Evolutionary conservation across 345 rosid species (phyloP), one percentile per base, ranked within the genome.

Genomic region (Draba incana): DNA sequence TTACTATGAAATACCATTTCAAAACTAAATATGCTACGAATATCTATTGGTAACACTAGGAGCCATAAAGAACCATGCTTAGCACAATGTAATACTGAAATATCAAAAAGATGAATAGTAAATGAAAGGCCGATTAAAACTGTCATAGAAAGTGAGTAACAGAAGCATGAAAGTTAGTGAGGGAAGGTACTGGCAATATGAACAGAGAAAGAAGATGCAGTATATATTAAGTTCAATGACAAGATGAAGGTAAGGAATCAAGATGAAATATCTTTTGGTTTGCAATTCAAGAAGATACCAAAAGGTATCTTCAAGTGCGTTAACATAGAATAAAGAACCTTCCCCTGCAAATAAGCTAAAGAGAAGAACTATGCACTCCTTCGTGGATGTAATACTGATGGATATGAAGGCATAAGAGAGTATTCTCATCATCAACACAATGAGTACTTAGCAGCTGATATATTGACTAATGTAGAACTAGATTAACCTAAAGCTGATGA

Each of bases 331-430:
- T 43, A 39, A 33, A 62, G 35, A 62, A 41, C 25, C 8, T 30
- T 47, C 10, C 69, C 75, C 79, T 69, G 75, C 75, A 69, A 24
- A 48, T 43, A 62, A 33, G 75, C 23, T 7, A 60, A 57, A 57
- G 30, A 41, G 43, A 46, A 64, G 52, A 48, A 57, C 53, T 48
- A 55, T 48, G 51, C 27, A 28, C 25, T 35, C 35, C 16, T 14
- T 7, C 4, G 3, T 56, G 53, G 33, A 46, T 41, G 13, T 33
- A 23, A 45, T 43, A 70, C 9, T 0, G 4, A 13, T 1, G 11
- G 41, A 20, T 9, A 30, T 10, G 39, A 47, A 38, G 25, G 55
- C 71, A 64, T 24, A 69, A 15, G 37, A 42, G 51, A 46, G 37
- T 31, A 62, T 41, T 46, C 57, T 55, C 14, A 45, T 54, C 10